Evolutionary conservation across 148 eudicot genomes (phyloP).

Genomic region (Nepenthes mirabilis): DNA sequence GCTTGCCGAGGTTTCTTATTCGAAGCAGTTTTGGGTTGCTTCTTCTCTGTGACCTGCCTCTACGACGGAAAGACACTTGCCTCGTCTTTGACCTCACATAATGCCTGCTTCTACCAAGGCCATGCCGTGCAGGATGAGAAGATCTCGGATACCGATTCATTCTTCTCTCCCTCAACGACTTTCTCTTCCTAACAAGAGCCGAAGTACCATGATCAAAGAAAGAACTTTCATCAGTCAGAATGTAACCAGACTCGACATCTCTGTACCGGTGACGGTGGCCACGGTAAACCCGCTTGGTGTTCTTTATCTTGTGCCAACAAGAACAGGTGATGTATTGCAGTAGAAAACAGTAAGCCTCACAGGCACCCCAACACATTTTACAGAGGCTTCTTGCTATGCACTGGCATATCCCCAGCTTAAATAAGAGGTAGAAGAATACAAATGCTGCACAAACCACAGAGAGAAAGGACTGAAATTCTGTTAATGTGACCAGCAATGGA

Average conservation of each 20-base stretch:
- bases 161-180: slow-evolving; percentile 5
- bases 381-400: slow-evolving; percentile 24
- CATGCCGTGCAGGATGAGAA: too few species aligned
- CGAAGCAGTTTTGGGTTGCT: too few species aligned
- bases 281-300: slow-evolving; percentile 26
- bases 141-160: not conserved
- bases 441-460: slow-evolving; percentile 12
- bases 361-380: slow-evolving; percentile 37
- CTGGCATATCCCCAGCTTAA: slow-evolving; percentile 35
- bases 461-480: not conserved
- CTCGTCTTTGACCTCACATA: too few species aligned
- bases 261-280: slow-evolving; percentile 8
- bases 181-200: slow-evolving; percentile 9
- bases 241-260: slow-evolving; percentile 25
- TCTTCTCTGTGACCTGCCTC: too few species aligned
- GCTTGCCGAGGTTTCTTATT: too few species aligned
- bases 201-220: slow-evolving; percentile 3
- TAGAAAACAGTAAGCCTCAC: slow-evolving; percentile 25
- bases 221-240: not conserved
- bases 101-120: too few species aligned
- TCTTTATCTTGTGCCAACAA: slow-evolving; percentile 27
- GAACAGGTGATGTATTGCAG: slow-evolving; percentile 23
- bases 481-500: too few species aligned
- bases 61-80: too few species aligned
- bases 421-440: slow-evolving; percentile 24